Base-by-base conservation (phyloP, 2,329 filamentous ascomycete genomes). In the Torrubiellomyces zombiae region DNA sequence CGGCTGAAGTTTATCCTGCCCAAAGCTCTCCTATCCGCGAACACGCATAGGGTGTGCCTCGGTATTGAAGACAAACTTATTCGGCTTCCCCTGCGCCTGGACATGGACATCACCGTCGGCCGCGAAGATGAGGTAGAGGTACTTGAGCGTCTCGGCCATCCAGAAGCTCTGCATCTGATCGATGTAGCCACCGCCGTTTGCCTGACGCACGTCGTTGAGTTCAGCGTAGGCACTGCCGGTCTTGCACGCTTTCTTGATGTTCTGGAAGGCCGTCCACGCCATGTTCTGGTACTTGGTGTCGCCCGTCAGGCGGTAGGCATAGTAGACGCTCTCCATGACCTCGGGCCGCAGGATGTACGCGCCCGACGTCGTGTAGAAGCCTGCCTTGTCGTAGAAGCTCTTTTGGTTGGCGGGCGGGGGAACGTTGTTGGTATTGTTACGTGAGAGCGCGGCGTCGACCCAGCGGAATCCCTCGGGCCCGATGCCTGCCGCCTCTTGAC, bases 71-170 rank as follows among this genome's bases (percentile, higher is more conserved):
- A 64, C 58, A 34, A 50, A 68, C 31, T 52, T 28, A 35, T 63
- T 63, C n/a, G 45, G 39, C 23, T 49, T 47, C 8, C 50, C 48
- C 34, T 56, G 53, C 24, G 67, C 47, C 42, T 67, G 62, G 38
- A 58, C 60, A 4, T 68, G 63, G 38, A 58, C 61, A 3, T 47
- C 43, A 3, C 60, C 68, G 16, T 80, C 75, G 44, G 51, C 55
- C 1, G 66, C 60, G 42, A 72, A 69, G 30, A 79, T 77, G 38
- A 91, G 46, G 51, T 79, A 91, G 28, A 65, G 57, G 47, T 91
- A 91, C 60, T 92, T 92, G 47, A 92, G 45, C 33, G 83, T 76
- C 56, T 92, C 82, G 0, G 82, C 81, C 47, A 91, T 82, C 57
- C 78, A 74, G 54, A 89, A 92, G 39, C 76, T 85, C 53, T 92